phyloP scores from a whole-genome alignment of 2,329 filamentous ascomycete species.

The Fusarium torreyae region DNA sequence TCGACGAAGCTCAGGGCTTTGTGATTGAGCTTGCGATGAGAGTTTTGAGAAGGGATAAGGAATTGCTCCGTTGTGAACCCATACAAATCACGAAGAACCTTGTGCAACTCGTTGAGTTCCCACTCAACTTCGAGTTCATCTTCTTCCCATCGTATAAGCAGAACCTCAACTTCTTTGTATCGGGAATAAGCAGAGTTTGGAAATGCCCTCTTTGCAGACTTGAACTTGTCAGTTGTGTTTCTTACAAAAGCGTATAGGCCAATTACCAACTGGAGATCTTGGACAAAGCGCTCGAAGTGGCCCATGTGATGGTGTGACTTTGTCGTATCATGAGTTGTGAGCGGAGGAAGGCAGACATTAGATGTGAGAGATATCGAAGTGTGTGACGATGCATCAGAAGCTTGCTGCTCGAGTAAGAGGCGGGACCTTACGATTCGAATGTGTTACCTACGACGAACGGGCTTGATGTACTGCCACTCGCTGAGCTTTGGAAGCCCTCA shows the following conservation, averaged over 20 bases:
- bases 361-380: constrained; percentile 47
- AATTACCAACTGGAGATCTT: constrained; percentile 44
- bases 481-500: constrained; percentile 46
- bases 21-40: constrained; percentile 47
- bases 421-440: background rate
- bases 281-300: constrained; percentile 40
- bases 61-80: constrained; percentile 44
- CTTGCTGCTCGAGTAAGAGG: constrained; percentile 41
- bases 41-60: constrained; percentile 47
- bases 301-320: constrained; percentile 50
- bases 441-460: constrained; percentile 45
- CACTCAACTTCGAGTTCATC: constrained; percentile 48
- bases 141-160: constrained; percentile 49
- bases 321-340: constrained; percentile 47
- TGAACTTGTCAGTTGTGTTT: constrained; percentile 13
- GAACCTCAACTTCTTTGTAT: constrained; percentile 47
- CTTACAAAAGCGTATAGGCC: too few species aligned
- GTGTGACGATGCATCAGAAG: constrained; percentile 48
- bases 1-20: constrained; percentile 47
- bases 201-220: constrained; percentile 48
- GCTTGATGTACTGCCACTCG: constrained; percentile 44
- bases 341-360: constrained; percentile 41
- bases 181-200: constrained; percentile 49
- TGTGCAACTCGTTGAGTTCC: constrained; percentile 44
- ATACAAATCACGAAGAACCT: constrained; percentile 42